Conservation (phyloP, 495 filamentous ascomycete genomes). For the Viridothelium virens region DNA sequence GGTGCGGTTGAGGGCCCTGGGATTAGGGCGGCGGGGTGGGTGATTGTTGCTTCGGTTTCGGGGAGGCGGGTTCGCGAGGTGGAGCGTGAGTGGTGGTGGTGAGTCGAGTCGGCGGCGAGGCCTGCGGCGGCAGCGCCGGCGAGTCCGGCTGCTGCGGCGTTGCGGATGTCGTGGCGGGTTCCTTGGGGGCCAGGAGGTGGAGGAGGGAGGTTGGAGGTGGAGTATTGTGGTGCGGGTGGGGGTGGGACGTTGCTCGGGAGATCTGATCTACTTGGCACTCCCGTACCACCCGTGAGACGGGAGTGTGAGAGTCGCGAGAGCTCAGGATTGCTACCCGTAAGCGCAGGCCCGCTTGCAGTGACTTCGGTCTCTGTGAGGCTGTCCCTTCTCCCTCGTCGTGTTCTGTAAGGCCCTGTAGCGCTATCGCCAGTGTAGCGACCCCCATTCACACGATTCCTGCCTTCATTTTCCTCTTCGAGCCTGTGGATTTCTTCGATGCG, state of each 20-base stretch:
- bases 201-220: conserved; percentile 43
- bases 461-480: conserved; percentile 49
- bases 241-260: conserved; percentile 14
- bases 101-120: conserved; percentile 38
- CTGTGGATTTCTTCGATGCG: conserved; percentile 54
- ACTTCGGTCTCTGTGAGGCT: not conserved
- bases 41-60: conserved; percentile 41
- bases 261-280: not conserved
- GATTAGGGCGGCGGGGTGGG: not conserved
- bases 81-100: conserved; percentile 14
- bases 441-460: conserved; percentile 38
- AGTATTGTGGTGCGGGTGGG: conserved; percentile 36
- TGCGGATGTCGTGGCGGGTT: conserved; percentile 1
- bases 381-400: not conserved
- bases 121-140: conserved; percentile 28
- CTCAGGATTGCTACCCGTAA: conserved; percentile 30
- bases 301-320: conserved; percentile 21
- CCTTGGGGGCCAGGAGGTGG: conserved; percentile 28
- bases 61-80: conserved; percentile 27
- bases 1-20: too few species aligned
- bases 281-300: not conserved
- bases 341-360: conserved; percentile 18
- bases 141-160: conserved; percentile 13
- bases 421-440: conserved; percentile 29
- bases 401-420: not conserved